These are phyloP conservation scores for Chondrostereum purpureum DNA, from an alignment of 1,284 basidiomycete species.

Conservation along the genomic window DNA sequence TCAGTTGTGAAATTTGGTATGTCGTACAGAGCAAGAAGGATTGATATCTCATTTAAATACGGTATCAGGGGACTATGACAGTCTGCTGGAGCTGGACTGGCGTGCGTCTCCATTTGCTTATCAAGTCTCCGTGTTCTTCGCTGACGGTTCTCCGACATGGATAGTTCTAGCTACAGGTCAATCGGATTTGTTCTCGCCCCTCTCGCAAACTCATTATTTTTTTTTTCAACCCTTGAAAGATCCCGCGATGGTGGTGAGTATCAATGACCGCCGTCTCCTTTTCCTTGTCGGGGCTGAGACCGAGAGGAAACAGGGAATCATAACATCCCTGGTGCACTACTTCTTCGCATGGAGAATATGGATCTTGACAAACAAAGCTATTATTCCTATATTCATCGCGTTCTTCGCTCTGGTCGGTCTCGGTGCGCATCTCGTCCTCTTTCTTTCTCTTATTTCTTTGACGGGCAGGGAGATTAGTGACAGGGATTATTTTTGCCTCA, in stretches of 20 bases:
- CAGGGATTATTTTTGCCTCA: not conserved
- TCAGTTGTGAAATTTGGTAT: not conserved
- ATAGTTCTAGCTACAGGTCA: not conserved
- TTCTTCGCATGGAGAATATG: constrained; percentile 48
- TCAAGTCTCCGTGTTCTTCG: not conserved
- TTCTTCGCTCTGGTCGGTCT: constrained; percentile 26
- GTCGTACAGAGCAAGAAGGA: not conserved
- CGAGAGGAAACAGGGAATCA: constrained; percentile 39
- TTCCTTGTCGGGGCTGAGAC: too few species aligned
- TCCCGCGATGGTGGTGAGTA: not conserved
- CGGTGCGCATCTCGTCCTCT: too few species aligned
- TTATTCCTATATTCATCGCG: constrained; percentile 29
- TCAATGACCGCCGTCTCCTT: too few species aligned
- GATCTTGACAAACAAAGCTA: constrained; percentile 32
- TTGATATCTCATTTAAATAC: not conserved
- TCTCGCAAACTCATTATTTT: too few species aligned
- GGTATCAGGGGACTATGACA: not conserved
- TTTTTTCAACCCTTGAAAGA: too few species aligned
- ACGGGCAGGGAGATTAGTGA: not conserved
- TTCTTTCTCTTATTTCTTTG: too few species aligned
- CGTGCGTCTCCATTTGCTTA: not conserved
- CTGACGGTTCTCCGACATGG: not conserved
- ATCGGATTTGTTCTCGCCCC: too few species aligned
- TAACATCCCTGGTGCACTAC: constrained; percentile 44
- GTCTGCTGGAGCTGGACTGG: not conserved